These are phyloP conservation scores for Herpotrichia juniperi DNA, from an alignment of 2,329 filamentous ascomycete species.

Conservation along the genomic window DNA sequence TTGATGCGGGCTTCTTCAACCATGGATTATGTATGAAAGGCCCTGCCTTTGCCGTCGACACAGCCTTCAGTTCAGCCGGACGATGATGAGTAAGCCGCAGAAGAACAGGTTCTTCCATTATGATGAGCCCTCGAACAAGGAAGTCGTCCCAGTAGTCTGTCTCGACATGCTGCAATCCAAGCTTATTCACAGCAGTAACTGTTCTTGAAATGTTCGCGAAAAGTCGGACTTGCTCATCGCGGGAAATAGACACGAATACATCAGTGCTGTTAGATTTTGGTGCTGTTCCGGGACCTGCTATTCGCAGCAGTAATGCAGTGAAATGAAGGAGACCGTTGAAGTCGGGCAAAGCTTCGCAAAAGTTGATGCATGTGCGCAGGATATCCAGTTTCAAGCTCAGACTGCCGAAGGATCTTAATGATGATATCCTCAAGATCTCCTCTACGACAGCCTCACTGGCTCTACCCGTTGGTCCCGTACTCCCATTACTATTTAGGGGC, in stretches of 20 bases:
- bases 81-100: constrained; percentile 40
- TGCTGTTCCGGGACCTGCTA: constrained; percentile 79
- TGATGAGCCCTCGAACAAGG: constrained; percentile 77
- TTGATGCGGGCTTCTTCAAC: constrained; percentile 66
- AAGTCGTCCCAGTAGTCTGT: constrained; percentile 99
- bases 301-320: constrained; percentile 81
- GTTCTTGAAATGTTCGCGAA: constrained; percentile 86
- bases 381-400: constrained; percentile 83
- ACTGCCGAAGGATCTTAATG: constrained; percentile 71
- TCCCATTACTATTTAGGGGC: constrained; percentile 2
- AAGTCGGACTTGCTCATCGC: constrained; percentile 86
- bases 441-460: constrained; percentile 49
- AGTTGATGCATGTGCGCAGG: constrained; percentile 85
- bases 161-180: constrained; percentile 72
- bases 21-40: constrained; percentile 98
- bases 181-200: constrained; percentile 73
- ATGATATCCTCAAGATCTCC: constrained; percentile 64
- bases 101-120: constrained; percentile 53
- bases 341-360: constrained; percentile 92
- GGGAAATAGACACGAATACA: constrained; percentile 71
- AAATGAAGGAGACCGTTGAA: constrained; percentile 88
- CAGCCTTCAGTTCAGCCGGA: constrained; percentile 37
- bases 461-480: constrained; percentile 5
- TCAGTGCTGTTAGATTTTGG: constrained; percentile 71
- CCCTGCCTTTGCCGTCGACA: constrained; percentile 57